Conservation (phyloP, 148 eudicot species). For the Rhododendron kiyosumense region DNA sequence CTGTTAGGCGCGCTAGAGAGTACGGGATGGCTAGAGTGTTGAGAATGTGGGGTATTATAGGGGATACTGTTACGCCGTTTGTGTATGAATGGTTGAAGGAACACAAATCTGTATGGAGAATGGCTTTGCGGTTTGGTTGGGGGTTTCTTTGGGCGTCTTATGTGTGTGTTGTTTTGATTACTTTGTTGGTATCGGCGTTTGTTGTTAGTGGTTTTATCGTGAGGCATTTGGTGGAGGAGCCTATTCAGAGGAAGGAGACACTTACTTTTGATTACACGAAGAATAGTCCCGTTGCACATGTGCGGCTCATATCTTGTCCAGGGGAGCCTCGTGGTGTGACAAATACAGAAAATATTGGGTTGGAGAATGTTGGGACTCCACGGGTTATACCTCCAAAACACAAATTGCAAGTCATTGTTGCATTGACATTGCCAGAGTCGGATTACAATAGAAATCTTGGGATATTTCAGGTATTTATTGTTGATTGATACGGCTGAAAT, state of each 20-base stretch:
- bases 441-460: constrained; percentile 84
- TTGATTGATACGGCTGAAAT: not conserved
- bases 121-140: constrained; percentile 53
- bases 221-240: constrained; percentile 64
- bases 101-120: constrained; percentile 27
- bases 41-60: constrained; percentile 19
- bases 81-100: constrained; percentile 40
- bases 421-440: constrained; percentile 73
- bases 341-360: constrained; percentile 27
- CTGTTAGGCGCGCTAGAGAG: constrained; percentile 27
- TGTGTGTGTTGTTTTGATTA: constrained; percentile 45
- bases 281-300: constrained; percentile 61
- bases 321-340: constrained; percentile 9
- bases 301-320: constrained; percentile 38
- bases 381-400: constrained; percentile 57
- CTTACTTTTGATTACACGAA: constrained; percentile 78
- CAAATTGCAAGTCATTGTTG: constrained; percentile 61
- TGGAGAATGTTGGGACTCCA: constrained; percentile 17
- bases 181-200: constrained; percentile 52
- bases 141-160: constrained; percentile 67
- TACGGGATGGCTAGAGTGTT: constrained; percentile 24
- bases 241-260: constrained; percentile 44
- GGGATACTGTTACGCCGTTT: constrained; percentile 19
- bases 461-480: constrained; percentile 68
- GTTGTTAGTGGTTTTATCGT: constrained; percentile 51